These are phyloP conservation scores for Annona squamosa DNA, from an alignment of 164 flowering plant genomes.

Conservation along the genomic window DNA sequence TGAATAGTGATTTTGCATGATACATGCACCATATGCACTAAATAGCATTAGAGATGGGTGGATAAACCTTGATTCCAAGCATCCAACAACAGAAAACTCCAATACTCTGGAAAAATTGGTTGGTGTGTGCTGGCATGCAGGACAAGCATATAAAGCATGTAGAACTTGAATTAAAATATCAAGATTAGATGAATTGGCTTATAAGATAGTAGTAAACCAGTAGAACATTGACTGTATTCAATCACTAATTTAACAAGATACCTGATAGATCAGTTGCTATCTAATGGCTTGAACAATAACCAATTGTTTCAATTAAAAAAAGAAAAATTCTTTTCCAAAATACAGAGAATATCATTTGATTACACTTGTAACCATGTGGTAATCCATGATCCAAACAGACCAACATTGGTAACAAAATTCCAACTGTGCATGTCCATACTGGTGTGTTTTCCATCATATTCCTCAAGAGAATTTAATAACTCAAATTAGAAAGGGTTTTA, in stretches of 20 bases:
- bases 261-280: not conserved
- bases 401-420: not conserved
- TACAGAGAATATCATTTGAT: not conserved
- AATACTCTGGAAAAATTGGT: not conserved
- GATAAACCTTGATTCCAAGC: not conserved
- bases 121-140: not conserved
- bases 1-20: too few relatives aligned
- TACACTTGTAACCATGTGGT: not conserved
- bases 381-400: not conserved
- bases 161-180: not conserved
- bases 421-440: not conserved
- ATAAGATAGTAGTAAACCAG: too few relatives aligned
- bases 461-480: not conserved
- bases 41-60: too few relatives aligned
- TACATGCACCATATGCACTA: too few relatives aligned
- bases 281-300: not conserved
- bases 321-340: not conserved
- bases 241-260: not conserved
- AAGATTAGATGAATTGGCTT: not conserved
- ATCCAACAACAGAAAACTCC: not conserved
- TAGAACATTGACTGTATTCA: not conserved
- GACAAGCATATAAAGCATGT: not conserved
- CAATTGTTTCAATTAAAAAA: not conserved
- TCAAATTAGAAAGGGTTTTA: not conserved
- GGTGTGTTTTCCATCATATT: not conserved